These are phyloP conservation scores for Starmerella cellae DNA, from an alignment of 805 yeast genomes.

Conservation along the genomic window DNA sequence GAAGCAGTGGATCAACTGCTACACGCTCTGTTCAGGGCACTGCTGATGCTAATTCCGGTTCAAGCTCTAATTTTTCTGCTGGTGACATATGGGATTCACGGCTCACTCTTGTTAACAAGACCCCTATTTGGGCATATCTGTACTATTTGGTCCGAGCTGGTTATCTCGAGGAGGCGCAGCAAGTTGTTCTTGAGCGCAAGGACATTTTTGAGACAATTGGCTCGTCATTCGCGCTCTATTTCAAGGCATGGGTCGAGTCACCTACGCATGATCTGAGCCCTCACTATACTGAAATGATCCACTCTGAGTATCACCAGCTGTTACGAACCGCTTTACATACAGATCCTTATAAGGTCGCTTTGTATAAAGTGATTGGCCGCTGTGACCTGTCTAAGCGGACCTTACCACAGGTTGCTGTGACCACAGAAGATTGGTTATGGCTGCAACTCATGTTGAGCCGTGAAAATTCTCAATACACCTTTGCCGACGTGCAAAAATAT, in stretches of 20 bases:
- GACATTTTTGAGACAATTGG: conserved; percentile 74
- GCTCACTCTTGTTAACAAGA: conserved; percentile 57
- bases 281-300: conserved; percentile 55
- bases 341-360: conserved; percentile 84
- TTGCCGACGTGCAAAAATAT: conserved; percentile 59
- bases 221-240: conserved; percentile 65
- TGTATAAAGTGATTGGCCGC: conserved; percentile 85
- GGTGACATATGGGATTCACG: conserved; percentile 38
- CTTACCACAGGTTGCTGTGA: conserved; percentile 55
- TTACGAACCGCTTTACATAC: conserved; percentile 46
- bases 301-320: conserved; percentile 71
- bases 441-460: conserved; percentile 66
- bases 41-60: background rate
- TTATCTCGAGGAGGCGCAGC: conserved; percentile 60
- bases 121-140: conserved; percentile 88
- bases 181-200: conserved; percentile 48
- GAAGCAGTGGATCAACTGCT: too few relatives aligned
- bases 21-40: too few relatives aligned
- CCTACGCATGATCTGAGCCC: conserved; percentile 44
- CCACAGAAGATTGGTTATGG: conserved; percentile 97
- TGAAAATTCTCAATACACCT: conserved; percentile 44
- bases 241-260: conserved; percentile 54
- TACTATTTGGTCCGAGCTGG: conserved; percentile 82
- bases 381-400: conserved; percentile 53
- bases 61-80: background rate